Base-by-base conservation (phyloP, 805 yeast genomes). In the Kluyveromyces wickerhamii region DNA sequence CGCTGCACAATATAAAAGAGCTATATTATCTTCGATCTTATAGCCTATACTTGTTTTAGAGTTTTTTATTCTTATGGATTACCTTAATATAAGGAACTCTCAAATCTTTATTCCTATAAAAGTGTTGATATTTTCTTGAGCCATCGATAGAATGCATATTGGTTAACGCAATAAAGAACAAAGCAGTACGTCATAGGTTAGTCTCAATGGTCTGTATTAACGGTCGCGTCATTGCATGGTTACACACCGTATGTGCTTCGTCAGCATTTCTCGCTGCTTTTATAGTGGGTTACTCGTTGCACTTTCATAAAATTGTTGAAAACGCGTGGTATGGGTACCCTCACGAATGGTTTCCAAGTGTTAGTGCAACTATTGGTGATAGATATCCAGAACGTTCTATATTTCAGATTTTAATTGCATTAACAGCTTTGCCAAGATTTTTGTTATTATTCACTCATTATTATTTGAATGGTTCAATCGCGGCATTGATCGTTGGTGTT, bases 331-430 rank as follows among this genome's bases (percentile, higher is more conserved):
- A 67, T 53, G 94, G 95, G 1, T 92, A 86, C 54, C 98, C 98
- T 2, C 92, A 88, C 40, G 98, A 92, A 59, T 92, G 98, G 97
- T 89, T 92, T 54, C 98, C 98, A 2, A 80, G 94, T 51, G 98
- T 92, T 2, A 81, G 94, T 23, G 97, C 98, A 1, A 75, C 98
- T 2, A 92, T 92, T 53, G 98, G 98, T 29, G 98, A 92, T 56
- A 62, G 96, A 40, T 92, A 87, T 55, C 98, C 98, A 0, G 98
- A 92, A 60, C 67, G 98, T 45, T 84, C 95, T 2, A 61, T 92
- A 13, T 92, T 89, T 57, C 98, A 92, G 61, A 69, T 89, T 23
- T 61, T 89, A 42, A 92, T 92, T 44, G 98, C 97, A 1, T 59
- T 89, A 29, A 88, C 97, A 1, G 72, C 97, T 1, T 95, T 96